Conservation (phyloP, 768 basidiomycete genomes). For the Russula olivacea region DNA sequence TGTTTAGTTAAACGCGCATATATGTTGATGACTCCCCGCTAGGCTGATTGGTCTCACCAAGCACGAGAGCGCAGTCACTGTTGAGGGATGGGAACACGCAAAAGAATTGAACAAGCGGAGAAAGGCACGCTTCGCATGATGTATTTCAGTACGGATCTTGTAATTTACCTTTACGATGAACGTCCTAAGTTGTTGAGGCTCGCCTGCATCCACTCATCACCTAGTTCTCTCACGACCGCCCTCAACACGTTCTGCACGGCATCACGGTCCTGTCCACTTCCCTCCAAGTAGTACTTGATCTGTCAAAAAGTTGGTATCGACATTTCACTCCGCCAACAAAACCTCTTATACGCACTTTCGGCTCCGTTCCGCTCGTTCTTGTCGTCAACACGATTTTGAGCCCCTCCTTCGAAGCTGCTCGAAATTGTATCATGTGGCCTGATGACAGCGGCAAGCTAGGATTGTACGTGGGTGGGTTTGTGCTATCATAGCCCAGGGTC, state of each 20-base stretch:
- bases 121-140: slow-evolving; percentile 29
- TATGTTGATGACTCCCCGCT: slow-evolving; percentile 16
- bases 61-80: slow-evolving; percentile 50
- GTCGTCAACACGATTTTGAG: slow-evolving; percentile 61
- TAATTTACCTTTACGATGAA: slow-evolving; percentile 24
- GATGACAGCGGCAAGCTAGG: slow-evolving; percentile 66
- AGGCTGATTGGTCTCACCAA: slow-evolving; percentile 61
- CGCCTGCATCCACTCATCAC: slow-evolving; percentile 63
- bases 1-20: not conserved
- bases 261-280: slow-evolving; percentile 49
- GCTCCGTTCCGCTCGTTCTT: slow-evolving; percentile 85
- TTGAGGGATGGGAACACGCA: slow-evolving; percentile 56
- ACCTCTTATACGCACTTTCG: slow-evolving; percentile 51
- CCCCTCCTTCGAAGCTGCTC: slow-evolving; percentile 40
- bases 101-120: slow-evolving; percentile 54
- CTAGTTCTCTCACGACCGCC: slow-evolving; percentile 54
- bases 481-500: slow-evolving; percentile 71
- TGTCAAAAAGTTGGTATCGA: slow-evolving; percentile 20
- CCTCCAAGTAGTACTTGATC: slow-evolving; percentile 92
- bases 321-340: not conserved
- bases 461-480: slow-evolving; percentile 57
- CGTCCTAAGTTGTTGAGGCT: slow-evolving; percentile 42
- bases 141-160: not conserved
- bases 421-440: slow-evolving; percentile 83
- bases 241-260: slow-evolving; percentile 47